These are phyloP conservation scores for Cordyceps cicadae DNA, from an alignment of 2,329 filamentous ascomycete genomes.

Conservation along the genomic window DNA sequence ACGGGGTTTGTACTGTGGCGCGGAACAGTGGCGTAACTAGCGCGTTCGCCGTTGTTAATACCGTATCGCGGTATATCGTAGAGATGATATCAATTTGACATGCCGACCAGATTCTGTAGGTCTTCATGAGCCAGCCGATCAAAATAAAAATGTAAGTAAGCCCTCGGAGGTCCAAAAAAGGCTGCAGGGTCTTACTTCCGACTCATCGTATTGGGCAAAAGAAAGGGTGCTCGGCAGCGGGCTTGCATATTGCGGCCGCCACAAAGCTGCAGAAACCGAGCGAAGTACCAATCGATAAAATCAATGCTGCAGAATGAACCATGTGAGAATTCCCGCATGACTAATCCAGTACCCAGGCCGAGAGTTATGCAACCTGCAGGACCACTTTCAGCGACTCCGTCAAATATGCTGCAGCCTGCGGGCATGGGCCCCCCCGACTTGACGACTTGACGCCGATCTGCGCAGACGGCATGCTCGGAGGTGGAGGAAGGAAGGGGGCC, in stretches of 20 bases:
- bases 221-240: not conserved
- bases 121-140: no score
- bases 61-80: no score
- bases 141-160: not conserved
- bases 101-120: no score
- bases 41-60: no score
- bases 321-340: not conserved
- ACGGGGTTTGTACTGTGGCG: slow-evolving; percentile 7
- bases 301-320: not conserved
- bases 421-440: not conserved
- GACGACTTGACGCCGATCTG: not conserved
- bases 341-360: not conserved
- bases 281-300: no score
- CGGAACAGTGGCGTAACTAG: not conserved
- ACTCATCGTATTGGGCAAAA: not conserved
- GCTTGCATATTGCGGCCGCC: not conserved
- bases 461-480: not conserved
- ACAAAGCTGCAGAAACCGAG: not conserved
- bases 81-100: no score
- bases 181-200: not conserved
- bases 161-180: not conserved
- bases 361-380: no score
- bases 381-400: no score
- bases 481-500: not conserved
- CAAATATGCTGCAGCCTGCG: not conserved